Conservation (phyloP, 1,284 basidiomycete genomes). For the Volvariella volvacea region DNA sequence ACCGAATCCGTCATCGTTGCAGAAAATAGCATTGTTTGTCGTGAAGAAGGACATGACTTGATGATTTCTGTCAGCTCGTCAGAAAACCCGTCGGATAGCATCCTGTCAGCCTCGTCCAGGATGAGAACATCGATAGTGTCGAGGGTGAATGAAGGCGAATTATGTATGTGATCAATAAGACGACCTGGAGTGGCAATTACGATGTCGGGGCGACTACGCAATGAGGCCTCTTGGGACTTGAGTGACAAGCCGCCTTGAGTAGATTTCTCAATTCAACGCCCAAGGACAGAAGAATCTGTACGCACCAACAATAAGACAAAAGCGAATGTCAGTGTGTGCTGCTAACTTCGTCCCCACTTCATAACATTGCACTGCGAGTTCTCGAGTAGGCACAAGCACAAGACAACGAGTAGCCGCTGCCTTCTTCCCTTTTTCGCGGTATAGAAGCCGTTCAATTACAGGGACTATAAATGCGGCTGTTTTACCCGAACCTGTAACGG, state of each 20-base stretch:
- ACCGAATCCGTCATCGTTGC: constrained; percentile 98
- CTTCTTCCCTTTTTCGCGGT: constrained; percentile 80
- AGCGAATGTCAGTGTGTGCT: constrained; percentile 81
- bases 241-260: constrained; percentile 86
- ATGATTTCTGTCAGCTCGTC: constrained; percentile 95
- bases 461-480: constrained; percentile 96
- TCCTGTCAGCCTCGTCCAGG: constrained; percentile 96
- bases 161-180: constrained; percentile 94
- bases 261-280: no score
- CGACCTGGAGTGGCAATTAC: constrained; percentile 95
- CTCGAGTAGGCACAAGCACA: constrained; percentile 88
- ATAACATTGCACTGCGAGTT: constrained; percentile 91
- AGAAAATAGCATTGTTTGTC: constrained; percentile 98
- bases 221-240: constrained; percentile 81
- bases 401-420: constrained; percentile 92
- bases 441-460: constrained; percentile 86
- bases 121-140: constrained; percentile 92
- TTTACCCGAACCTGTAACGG: constrained; percentile 95
- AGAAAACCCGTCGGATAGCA: constrained; percentile 97
- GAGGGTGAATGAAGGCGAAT: constrained; percentile 90
- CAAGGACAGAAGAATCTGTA: no score
- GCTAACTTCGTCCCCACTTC: constrained; percentile 86
- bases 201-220: constrained; percentile 86
- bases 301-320: constrained; percentile 85
- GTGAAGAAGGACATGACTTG: constrained; percentile 78